phyloP scores from a whole-genome alignment of 1,284 basidiomycete species.

The Afroboletus lepidellus region DNA sequence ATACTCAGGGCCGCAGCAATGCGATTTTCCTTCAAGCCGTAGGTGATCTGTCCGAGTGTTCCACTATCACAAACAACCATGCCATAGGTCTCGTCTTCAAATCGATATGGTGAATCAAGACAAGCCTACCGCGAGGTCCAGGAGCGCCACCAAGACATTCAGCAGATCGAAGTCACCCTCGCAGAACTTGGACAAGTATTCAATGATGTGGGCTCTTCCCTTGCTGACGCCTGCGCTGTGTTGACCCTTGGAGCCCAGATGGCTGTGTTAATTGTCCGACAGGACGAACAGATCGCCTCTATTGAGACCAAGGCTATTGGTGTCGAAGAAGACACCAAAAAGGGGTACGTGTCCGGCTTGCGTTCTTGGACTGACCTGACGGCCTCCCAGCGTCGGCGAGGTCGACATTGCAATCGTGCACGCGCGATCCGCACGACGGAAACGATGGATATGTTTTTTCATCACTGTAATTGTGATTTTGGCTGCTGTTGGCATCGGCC shows the following conservation, averaged over 20 bases:
- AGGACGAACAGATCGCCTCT: slow-evolving; percentile 69
- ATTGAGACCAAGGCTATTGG: slow-evolving; percentile 63
- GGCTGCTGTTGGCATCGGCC: slow-evolving; percentile 28
- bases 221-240: not conserved
- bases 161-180: slow-evolving; percentile 84
- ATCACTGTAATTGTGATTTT: slow-evolving; percentile 30
- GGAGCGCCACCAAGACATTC: slow-evolving; percentile 86
- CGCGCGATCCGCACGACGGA: slow-evolving; percentile 70
- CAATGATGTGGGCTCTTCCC: slow-evolving; percentile 57
- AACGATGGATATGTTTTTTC: slow-evolving; percentile 77
- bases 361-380: not conserved
- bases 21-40: slow-evolving; percentile 91
- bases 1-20: slow-evolving; percentile 52
- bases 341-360: slow-evolving; percentile 59
- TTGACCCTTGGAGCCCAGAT: slow-evolving; percentile 47
- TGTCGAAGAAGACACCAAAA: slow-evolving; percentile 67
- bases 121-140: slow-evolving; percentile 89
- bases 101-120: slow-evolving; percentile 81
- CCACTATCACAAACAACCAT: not conserved
- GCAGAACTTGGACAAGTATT: slow-evolving; percentile 88
- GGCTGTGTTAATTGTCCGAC: slow-evolving; percentile 75
- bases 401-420: slow-evolving; percentile 73
- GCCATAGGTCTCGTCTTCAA: slow-evolving; percentile 62
- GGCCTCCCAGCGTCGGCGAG: slow-evolving; percentile 50
- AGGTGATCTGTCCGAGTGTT: slow-evolving; percentile 26